Percentiles rank a stretch among this genome's conserved stretches.
phyloP scores from a whole-genome alignment of 2,329 filamentous ascomycete species.

The Westerdykella ornata region DNA sequence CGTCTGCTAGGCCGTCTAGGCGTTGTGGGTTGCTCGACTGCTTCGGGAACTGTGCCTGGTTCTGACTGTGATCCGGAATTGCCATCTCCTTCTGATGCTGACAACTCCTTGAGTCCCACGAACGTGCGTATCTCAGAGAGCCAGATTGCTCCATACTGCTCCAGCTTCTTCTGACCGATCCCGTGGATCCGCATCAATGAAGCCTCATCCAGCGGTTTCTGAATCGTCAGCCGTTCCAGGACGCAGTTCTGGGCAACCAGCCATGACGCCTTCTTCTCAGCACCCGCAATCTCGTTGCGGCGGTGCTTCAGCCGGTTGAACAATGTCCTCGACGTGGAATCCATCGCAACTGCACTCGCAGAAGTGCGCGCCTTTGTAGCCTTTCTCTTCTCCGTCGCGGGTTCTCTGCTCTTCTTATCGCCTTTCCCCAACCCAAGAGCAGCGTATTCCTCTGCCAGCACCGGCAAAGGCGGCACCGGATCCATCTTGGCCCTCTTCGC shows the following conservation, averaged over 20 bases:
- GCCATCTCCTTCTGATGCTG: neutral
- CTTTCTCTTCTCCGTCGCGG: slow-evolving; percentile 4
- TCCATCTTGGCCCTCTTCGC: slow-evolving; percentile 50
- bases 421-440: slow-evolving; percentile 47
- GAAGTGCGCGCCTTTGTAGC: neutral
- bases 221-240: slow-evolving; percentile 20
- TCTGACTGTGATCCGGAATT: neutral
- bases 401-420: slow-evolving; percentile 8
- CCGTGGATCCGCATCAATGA: slow-evolving; percentile 21
- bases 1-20: neutral
- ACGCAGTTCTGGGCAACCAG: slow-evolving; percentile 17
- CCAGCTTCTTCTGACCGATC: slow-evolving; percentile 13
- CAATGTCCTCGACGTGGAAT: slow-evolving; percentile 12
- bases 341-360: slow-evolving; percentile 3
- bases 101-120: slow-evolving; percentile 3
- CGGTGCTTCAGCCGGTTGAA: slow-evolving; percentile 14
- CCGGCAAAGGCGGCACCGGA: slow-evolving; percentile 63
- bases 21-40: neutral
- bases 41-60: neutral
- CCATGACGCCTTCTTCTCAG: neutral
- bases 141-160: slow-evolving; percentile 25
- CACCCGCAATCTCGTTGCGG: slow-evolving; percentile 15
- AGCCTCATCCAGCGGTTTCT: slow-evolving; percentile 14
- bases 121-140: slow-evolving; percentile 21
- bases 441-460: slow-evolving; percentile 56